Percentiles rank a stretch among this genome's conserved stretches.
Evolutionary conservation across 495 filamentous ascomycete species (phyloP).

Genomic region (Neurospora sp.): DNA sequence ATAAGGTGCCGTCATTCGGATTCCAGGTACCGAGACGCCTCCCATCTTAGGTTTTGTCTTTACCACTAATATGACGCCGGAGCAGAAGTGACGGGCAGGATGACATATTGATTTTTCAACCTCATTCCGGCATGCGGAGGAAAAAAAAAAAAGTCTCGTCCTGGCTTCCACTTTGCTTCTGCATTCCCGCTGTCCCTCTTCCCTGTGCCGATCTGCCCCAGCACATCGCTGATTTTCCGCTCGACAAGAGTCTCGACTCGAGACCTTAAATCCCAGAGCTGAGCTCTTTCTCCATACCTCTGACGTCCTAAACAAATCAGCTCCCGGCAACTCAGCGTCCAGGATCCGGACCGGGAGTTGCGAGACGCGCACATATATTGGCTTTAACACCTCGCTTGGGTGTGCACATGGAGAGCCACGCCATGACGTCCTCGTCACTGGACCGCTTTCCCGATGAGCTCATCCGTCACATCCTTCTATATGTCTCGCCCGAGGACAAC

Average conservation of each 20-base stretch:
- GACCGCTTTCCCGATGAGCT: conserved; percentile 60
- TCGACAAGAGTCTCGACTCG: background rate
- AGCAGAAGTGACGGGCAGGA: background rate
- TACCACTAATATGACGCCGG: background rate
- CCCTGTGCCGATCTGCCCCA: background rate
- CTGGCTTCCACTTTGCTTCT: background rate
- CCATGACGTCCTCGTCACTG: conserved; percentile 17
- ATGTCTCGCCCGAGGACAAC: conserved; percentile 45
- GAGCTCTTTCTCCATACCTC: background rate
- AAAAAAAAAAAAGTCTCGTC: background rate
- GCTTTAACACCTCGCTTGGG: background rate
- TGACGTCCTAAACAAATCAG: background rate
- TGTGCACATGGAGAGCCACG: background rate
- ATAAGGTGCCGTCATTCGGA: background rate
- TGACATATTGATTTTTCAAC: background rate
- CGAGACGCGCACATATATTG: background rate
- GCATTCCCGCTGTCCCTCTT: background rate
- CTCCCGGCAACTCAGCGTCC: background rate
- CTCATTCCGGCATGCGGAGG: background rate
- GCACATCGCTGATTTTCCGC: background rate
- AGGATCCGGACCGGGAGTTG: background rate
- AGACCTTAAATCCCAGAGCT: background rate
- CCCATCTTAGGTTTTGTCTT: background rate
- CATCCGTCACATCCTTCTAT: conserved; percentile 56
- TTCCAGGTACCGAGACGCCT: background rate